Percentiles rank a stretch among this genome's conserved stretches.
phyloP scores from a whole-genome alignment of 2,329 filamentous ascomycete genomes.

The Incumbomyces lentus region DNA sequence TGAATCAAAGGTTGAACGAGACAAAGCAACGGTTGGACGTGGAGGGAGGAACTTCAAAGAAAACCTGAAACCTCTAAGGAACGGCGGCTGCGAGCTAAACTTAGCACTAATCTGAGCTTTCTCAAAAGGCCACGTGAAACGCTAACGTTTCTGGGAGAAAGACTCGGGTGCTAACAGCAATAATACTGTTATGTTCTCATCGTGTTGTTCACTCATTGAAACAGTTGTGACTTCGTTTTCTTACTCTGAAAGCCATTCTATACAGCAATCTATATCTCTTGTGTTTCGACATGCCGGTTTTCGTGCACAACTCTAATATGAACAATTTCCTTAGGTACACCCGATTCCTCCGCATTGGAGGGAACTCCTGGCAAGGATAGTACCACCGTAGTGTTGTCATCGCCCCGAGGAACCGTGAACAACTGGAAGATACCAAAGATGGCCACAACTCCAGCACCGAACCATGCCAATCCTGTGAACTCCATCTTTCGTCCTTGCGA shows the following conservation, averaged over 20 bases:
- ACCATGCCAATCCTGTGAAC: conserved; percentile 55
- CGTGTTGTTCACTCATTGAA: background rate
- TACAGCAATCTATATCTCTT: background rate
- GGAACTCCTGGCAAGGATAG: conserved; percentile 27
- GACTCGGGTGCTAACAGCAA: background rate
- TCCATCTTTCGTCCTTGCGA: conserved; percentile 47
- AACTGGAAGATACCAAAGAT: conserved; percentile 46
- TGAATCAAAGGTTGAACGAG: background rate
- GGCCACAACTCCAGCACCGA: conserved; percentile 47
- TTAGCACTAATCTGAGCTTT: conserved; percentile 4
- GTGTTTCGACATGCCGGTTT: background rate
- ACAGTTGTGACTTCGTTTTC: background rate
- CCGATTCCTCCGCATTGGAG: conserved; percentile 7
- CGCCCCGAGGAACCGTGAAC: conserved; percentile 44
- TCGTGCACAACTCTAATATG: conserved; percentile 15
- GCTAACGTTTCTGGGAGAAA: background rate
- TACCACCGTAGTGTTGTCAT: conserved; percentile 31
- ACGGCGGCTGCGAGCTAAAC: too few relatives aligned
- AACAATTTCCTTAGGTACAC: conserved; percentile 16
- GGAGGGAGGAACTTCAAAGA: conserved; percentile 5
- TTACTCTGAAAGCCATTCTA: background rate
- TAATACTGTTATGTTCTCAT: background rate
- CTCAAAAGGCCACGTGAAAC: background rate
- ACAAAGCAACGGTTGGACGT: conserved; percentile 10
- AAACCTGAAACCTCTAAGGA: background rate